Evolutionary conservation across 169 alveolate genomes (phyloP).

Genomic region (Plasmodium ovale): DNA sequence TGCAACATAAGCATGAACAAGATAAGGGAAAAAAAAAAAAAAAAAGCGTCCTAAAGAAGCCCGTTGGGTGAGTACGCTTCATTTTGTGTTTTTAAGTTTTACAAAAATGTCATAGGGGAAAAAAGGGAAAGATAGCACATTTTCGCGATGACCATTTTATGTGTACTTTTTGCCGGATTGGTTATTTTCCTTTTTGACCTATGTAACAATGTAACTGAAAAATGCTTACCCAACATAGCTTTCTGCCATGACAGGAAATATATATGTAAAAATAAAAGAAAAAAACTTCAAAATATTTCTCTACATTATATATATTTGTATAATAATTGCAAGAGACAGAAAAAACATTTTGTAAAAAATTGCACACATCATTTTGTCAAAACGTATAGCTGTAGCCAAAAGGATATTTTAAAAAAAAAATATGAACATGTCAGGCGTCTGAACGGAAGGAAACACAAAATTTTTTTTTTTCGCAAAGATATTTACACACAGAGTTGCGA

Average conservation of each 20-base stretch:
- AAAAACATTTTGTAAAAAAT: constrained; percentile 6
- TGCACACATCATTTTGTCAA: neutral
- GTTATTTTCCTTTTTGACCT: neutral
- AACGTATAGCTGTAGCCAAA: neutral
- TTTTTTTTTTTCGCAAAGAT: neutral
- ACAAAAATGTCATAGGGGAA: neutral
- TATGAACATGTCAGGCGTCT: neutral
- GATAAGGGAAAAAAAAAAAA: no score
- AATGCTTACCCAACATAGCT: neutral
- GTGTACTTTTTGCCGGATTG: neutral
- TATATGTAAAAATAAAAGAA: constrained; percentile 1
- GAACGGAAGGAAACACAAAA: neutral
- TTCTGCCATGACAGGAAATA: neutral
- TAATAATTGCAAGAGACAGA: neutral
- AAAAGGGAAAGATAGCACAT: neutral
- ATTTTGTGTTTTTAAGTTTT: neutral
- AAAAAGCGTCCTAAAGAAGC: no score
- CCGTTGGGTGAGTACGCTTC: neutral
- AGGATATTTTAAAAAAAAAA: constrained; percentile 2
- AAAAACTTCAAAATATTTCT: neutral
- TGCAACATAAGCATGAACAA: no score
- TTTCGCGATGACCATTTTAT: neutral
- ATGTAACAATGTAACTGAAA: constrained; percentile 23
- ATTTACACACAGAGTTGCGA: neutral
- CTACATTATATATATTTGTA: neutral